phyloP scores from a whole-genome alignment of 352 stramenopile species.

The Globisporangium recalcitrans region DNA sequence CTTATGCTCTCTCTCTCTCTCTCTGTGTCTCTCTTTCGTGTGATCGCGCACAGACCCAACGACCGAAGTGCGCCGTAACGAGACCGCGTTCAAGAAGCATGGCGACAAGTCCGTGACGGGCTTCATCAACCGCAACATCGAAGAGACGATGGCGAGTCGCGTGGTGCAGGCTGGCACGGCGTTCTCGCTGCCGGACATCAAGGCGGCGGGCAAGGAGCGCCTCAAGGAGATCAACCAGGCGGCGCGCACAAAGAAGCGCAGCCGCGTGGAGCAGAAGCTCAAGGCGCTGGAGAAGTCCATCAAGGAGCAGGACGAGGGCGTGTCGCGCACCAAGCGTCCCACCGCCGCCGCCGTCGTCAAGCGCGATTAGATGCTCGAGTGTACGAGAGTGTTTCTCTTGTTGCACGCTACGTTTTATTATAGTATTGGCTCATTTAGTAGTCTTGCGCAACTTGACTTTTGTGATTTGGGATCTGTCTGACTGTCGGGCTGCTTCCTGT shows the following conservation, averaged over 20 bases:
- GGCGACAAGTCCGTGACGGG: constrained; percentile 71
- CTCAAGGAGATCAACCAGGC: constrained; percentile 84
- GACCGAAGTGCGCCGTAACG: constrained; percentile 70
- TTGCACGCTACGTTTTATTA: constrained; percentile 2
- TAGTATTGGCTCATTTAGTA: constrained; percentile 6
- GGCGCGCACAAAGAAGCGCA: constrained; percentile 82
- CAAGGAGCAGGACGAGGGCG: constrained; percentile 70
- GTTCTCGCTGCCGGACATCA: constrained; percentile 60
- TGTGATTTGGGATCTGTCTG: neutral
- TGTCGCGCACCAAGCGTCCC: constrained; percentile 35
- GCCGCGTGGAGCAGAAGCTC: constrained; percentile 78
- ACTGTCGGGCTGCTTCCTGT: neutral
- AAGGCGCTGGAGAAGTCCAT: constrained; percentile 71
- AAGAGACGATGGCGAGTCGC: constrained; percentile 83
- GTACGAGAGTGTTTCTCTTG: neutral
- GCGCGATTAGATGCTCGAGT: constrained; percentile 6
- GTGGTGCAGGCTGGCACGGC: constrained; percentile 67
- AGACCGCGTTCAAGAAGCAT: constrained; percentile 67
- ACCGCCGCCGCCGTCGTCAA: constrained; percentile 37
- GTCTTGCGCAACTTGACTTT: no score
- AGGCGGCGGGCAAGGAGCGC: constrained; percentile 67
- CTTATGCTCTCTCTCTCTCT: neutral
- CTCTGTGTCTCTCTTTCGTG: neutral
- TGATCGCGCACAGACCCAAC: constrained; percentile 52
- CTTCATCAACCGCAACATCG: constrained; percentile 86